These are phyloP conservation scores for Colletotrichum sp. DNA, from an alignment of 2,329 filamentous ascomycete genomes.

Conservation along the genomic window DNA sequence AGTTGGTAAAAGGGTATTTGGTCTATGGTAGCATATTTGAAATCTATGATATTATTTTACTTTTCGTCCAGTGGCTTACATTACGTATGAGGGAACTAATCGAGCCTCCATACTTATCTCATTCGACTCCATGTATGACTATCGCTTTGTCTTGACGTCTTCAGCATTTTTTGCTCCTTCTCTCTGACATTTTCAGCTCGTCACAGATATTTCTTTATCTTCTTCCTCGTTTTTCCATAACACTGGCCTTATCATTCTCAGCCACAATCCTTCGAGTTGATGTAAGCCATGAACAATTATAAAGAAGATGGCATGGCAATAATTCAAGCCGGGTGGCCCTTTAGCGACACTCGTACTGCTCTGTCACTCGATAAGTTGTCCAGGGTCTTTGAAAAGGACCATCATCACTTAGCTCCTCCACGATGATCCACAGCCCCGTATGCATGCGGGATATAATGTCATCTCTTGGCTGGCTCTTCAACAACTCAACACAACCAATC, in stretches of 20 bases:
- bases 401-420: neutral
- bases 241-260: neutral
- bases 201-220: rapidly evolving
- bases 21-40: neutral
- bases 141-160: neutral
- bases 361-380: neutral
- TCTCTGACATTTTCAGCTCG: neutral
- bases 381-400: neutral
- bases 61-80: neutral
- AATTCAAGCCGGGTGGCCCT: neutral
- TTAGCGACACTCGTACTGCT: neutral
- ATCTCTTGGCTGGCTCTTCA: rapidly evolving
- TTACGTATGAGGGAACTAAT: neutral
- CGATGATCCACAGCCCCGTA: neutral
- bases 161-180: neutral
- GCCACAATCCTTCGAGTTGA: neutral
- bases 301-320: neutral
- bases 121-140: neutral
- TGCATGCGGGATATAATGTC: neutral
- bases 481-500: neutral
- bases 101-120: neutral
- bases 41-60: neutral
- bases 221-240: rapidly evolving
- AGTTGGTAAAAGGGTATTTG: neutral
- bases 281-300: neutral